Conservation (phyloP, 2,329 filamentous ascomycete species). For the Cladosporium sp. region DNA sequence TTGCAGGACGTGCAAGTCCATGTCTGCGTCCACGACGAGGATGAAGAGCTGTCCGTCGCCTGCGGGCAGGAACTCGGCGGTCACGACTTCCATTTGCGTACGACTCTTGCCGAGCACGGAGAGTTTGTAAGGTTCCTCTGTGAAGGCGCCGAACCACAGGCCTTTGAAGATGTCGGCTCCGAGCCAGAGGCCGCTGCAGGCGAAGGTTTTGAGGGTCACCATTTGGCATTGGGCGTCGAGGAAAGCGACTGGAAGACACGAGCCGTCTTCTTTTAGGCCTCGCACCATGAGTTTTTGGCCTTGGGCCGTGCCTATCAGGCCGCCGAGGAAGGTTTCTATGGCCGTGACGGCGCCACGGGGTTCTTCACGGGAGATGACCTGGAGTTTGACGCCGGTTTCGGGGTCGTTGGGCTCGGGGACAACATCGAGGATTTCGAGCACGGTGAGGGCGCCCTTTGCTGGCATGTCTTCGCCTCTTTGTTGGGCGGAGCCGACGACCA, state of each 20-base stretch:
- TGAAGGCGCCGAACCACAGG: constrained; percentile 93
- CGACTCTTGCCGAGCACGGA: constrained; percentile 85
- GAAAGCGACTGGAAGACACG: constrained; percentile 87
- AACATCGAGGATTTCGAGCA: constrained; percentile 87
- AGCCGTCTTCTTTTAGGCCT: constrained; percentile 91
- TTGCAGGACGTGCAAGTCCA: constrained; percentile 82
- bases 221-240: constrained; percentile 97
- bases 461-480: constrained; percentile 88
- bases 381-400: constrained; percentile 80
- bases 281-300: constrained; percentile 97
- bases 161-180: constrained; percentile 91
- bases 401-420: constrained; percentile 82
- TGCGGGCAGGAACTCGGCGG: constrained; percentile 84
- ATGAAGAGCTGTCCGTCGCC: constrained; percentile 72
- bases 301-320: constrained; percentile 87
- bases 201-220: constrained; percentile 76
- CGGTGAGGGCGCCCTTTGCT: constrained; percentile 77
- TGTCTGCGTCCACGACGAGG: constrained; percentile 76
- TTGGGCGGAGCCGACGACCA: constrained; percentile 80
- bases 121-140: constrained; percentile 95
- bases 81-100: constrained; percentile 70
- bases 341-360: constrained; percentile 90
- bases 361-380: constrained; percentile 82
- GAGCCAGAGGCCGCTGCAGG: constrained; percentile 77
- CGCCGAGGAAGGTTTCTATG: constrained; percentile 69